Evolutionary conservation across 345 rosid genomes (phyloP).

Genomic region (Dipteronia dyeriana): DNA sequence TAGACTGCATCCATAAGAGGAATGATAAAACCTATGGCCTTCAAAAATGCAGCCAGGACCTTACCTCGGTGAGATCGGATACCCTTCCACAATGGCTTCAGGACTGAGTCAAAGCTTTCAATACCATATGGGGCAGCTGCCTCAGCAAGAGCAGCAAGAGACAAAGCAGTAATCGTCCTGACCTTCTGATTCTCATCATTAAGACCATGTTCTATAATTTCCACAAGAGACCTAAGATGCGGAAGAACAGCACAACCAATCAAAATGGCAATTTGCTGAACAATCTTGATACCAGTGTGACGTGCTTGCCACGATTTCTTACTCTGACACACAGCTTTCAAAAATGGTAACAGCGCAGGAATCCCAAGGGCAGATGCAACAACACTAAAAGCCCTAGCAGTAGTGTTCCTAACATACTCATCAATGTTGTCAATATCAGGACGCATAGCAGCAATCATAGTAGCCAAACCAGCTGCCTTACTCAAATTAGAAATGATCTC

Average conservation of each 20-base stretch:
- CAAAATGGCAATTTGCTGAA: conserved; percentile 97
- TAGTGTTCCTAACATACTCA: conserved; percentile 98
- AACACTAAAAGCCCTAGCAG: conserved; percentile 99
- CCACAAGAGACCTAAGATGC: conserved; percentile 88
- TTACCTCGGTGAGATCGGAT: conserved; percentile 97
- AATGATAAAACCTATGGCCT: conserved; percentile 98
- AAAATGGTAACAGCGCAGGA: conserved; percentile 88
- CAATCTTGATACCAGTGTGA: conserved; percentile 98
- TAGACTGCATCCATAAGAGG: conserved; percentile 97
- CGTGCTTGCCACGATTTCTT: conserved; percentile 99
- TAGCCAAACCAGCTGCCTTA: conserved; percentile 98
- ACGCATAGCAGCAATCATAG: conserved; percentile 99
- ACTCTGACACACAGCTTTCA: conserved; percentile 99
- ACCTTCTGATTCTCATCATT: conserved; percentile 99
- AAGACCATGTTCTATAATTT: conserved; percentile 92
- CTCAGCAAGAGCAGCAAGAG: conserved; percentile 98
- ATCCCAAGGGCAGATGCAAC: conserved; percentile 99
- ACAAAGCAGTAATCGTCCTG: conserved; percentile 97
- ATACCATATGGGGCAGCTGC: conserved; percentile 99
- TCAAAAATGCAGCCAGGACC: conserved; percentile 98
- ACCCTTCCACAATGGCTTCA: conserved; percentile 99
- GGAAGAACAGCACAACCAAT: conserved; percentile 99
- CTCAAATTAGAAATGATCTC: conserved; percentile 97
- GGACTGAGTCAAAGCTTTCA: conserved; percentile 93
- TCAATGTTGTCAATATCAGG: conserved; percentile 98